Evolutionary conservation across 306 rosid species (phyloP).

Genomic region (Alnus rubra): DNA sequence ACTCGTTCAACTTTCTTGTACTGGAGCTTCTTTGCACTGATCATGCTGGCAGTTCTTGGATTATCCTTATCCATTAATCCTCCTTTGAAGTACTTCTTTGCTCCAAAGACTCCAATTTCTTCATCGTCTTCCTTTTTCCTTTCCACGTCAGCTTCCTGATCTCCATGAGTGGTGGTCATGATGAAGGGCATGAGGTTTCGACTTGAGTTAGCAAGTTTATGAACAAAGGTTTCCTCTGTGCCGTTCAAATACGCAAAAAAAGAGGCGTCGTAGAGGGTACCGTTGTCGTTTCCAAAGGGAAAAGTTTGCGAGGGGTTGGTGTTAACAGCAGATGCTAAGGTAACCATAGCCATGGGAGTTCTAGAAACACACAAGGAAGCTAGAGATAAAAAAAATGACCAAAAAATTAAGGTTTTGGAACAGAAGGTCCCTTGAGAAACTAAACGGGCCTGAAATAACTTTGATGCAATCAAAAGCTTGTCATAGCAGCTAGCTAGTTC

Average conservation of each 20-base stretch:
- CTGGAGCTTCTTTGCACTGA: slow-evolving; percentile 30
- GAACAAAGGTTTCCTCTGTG: slow-evolving; percentile 32
- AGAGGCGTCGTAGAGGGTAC: slow-evolving; percentile 41
- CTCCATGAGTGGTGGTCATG: slow-evolving; percentile 20
- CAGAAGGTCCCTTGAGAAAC: too few species aligned
- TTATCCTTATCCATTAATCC: slow-evolving; percentile 32
- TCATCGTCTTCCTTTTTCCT: slow-evolving; percentile 59
- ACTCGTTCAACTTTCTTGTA: slow-evolving; percentile 28
- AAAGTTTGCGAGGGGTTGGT: slow-evolving; percentile 38
- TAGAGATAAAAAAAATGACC: not conserved
- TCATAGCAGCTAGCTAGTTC: not conserved
- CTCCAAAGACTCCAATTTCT: slow-evolving; percentile 85
- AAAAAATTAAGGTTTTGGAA: too few species aligned
- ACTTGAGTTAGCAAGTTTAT: slow-evolving; percentile 36
- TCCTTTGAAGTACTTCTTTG: slow-evolving; percentile 94
- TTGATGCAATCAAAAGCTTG: too few species aligned
- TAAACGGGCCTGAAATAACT: too few species aligned
- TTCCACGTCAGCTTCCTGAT: slow-evolving; percentile 25
- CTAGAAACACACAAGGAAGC: slow-evolving; percentile 18
- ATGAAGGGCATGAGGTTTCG: slow-evolving; percentile 21
- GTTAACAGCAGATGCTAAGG: slow-evolving; percentile 44
- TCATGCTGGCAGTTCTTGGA: slow-evolving; percentile 32
- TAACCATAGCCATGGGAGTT: slow-evolving; percentile 45
- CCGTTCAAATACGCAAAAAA: slow-evolving; percentile 54
- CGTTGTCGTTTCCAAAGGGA: slow-evolving; percentile 24